Base-by-base conservation (phyloP, 179 eudicot species). In the Drosera spatulata region DNA sequence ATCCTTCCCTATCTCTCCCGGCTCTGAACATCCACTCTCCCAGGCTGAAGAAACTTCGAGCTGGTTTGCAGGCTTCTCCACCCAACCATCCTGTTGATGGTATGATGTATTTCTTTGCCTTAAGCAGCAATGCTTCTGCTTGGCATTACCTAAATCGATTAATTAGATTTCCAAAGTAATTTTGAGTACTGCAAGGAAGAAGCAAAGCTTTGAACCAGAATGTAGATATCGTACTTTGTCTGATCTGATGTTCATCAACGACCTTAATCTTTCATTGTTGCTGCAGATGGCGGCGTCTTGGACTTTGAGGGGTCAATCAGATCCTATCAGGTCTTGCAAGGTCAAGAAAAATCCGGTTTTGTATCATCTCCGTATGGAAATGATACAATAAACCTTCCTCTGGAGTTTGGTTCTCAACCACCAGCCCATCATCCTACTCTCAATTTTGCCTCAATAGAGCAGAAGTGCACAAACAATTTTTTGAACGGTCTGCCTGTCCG, bases 261-360 rank as follows among this genome's bases (percentile, higher is more conserved):
- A 39, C 22, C 42, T 60, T 60, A 53, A 55, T 33, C 53, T 60
- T 56, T 60, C 39, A 38, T 63, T 68, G 68, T 67, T 61, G 78
- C 70, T 73, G 86, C 75, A 57, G 73, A 69, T 61, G 73, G 60
- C 66, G 77, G 86, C 61, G 51, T 67, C 66, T 79, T 75, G 71
- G 93, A 85, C 93, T 84, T 74, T 71, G 87, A 80, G 95, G 87
- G 78, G 65, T 82, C 95, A 47, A 48, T 78, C 54, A 75, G 90
- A 81, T 80, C 87, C 95, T 80, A 86, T 61, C 81, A 85, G 97
- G 97, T 90, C 95, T 90, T 90, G 97, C 97, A 90, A 90, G 95
- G 95, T 90, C 97, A 90, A 87, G 97, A 90, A 90, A 90, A 84
- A 66, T 5, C 76, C 42, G 82, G 83, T 87, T 80, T 77, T 42